These are phyloP conservation scores for Pseudogymnoascus sp. DNA, from an alignment of 2,329 filamentous ascomycete species.

Conservation along the genomic window DNA sequence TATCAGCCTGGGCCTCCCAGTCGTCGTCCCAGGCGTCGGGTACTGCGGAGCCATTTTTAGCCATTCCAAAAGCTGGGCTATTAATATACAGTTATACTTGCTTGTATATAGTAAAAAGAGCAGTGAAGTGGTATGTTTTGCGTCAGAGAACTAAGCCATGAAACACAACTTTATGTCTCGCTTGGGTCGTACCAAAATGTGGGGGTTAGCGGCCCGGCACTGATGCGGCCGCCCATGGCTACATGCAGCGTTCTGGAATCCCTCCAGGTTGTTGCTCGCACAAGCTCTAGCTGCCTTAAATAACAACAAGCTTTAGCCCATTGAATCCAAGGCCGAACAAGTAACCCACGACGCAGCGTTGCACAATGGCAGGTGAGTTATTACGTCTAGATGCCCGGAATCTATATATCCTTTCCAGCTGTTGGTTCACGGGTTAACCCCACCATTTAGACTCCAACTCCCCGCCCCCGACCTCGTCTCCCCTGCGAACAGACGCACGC, in stretches of 20 bases:
- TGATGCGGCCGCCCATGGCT: background rate
- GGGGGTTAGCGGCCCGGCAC: background rate
- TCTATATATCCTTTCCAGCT: background rate
- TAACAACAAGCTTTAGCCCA: background rate
- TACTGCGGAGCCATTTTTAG: conserved; percentile 30
- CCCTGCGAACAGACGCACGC: background rate
- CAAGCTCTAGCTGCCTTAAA: background rate
- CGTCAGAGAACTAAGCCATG: background rate
- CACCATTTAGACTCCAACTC: background rate
- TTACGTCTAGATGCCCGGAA: background rate
- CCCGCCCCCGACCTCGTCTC: conserved; percentile 8
- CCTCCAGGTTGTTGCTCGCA: conserved; percentile 5
- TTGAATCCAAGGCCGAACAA: background rate
- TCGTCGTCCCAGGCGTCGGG: conserved; percentile 85
- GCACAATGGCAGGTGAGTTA: conserved; percentile 1
- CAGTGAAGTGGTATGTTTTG: background rate
- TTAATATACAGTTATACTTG: background rate
- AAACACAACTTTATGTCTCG: conserved; percentile 7
- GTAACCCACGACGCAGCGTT: background rate
- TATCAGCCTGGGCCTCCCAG: conserved; percentile 75
- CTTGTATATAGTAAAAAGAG: conserved; percentile 6
- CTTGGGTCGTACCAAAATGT: conserved; percentile 2
- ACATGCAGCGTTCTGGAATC: background rate
- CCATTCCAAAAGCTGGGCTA: background rate
- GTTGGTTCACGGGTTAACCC: background rate